Evolutionary conservation across 2,329 filamentous ascomycete genomes (phyloP).

Genomic region (Cadophora sp.): DNA sequence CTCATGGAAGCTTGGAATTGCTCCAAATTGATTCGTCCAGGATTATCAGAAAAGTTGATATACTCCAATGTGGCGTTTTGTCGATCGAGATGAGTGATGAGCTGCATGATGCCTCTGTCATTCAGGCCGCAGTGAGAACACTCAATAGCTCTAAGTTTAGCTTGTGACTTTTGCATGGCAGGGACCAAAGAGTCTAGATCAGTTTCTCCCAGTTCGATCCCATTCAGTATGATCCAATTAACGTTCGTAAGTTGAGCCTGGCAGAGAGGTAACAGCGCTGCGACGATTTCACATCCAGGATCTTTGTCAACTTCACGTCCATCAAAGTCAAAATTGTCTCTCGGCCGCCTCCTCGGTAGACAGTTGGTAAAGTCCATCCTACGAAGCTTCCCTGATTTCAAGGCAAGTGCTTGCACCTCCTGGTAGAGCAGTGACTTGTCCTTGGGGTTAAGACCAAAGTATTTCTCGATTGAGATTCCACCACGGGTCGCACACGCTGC

Average conservation of each 20-base stretch:
- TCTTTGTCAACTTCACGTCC: constrained; percentile 59
- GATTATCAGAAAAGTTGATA: constrained; percentile 71
- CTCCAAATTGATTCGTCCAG: constrained; percentile 67
- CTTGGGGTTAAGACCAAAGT: constrained; percentile 44
- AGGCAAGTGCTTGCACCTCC: constrained; percentile 70
- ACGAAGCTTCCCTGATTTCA: constrained; percentile 68
- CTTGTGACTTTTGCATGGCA: constrained; percentile 69
- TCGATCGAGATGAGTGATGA: constrained; percentile 67
- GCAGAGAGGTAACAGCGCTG: constrained; percentile 72
- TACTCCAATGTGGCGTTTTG: constrained; percentile 73
- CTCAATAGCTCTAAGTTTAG: constrained; percentile 71
- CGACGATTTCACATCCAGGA: constrained; percentile 71
- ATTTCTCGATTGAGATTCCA: constrained; percentile 44
- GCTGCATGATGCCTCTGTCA: constrained; percentile 63
- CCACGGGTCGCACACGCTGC: constrained; percentile 67
- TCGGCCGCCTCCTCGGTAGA: constrained; percentile 59
- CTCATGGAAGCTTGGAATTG: constrained; percentile 71
- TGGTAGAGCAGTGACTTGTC: constrained; percentile 65
- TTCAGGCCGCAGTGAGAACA: constrained; percentile 67
- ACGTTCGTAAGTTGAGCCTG: constrained; percentile 71
- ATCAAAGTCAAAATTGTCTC: constrained; percentile 51
- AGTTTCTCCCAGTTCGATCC: constrained; percentile 72
- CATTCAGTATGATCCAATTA: constrained; percentile 73
- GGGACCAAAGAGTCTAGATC: constrained; percentile 71
- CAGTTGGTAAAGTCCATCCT: constrained; percentile 70